phyloP scores from a whole-genome alignment of 1,284 basidiomycete species.

The Xerocomus nothofagi region DNA sequence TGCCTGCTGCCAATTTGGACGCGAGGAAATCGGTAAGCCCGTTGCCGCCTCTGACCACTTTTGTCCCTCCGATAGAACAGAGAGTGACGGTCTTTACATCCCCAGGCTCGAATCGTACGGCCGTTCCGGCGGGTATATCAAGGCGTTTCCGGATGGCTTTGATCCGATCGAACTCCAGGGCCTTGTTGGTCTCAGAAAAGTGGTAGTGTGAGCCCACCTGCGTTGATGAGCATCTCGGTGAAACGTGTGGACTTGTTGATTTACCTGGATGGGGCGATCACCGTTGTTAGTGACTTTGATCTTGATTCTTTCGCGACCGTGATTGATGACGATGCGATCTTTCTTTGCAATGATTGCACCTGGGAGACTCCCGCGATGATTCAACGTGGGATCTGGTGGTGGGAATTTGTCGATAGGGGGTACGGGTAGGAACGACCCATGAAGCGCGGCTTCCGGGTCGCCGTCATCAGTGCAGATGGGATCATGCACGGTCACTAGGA shows the following conservation, averaged over 20 bases:
- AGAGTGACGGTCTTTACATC: slow-evolving; percentile 85
- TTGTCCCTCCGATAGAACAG: slow-evolving; percentile 75
- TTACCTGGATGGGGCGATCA: slow-evolving; percentile 90
- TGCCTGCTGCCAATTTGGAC: slow-evolving; percentile 22
- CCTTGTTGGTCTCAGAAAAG: slow-evolving; percentile 88
- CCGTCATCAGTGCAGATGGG: slow-evolving; percentile 87
- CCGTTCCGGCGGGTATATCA: slow-evolving; percentile 92
- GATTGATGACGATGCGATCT: slow-evolving; percentile 75
- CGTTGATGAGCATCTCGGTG: slow-evolving; percentile 3
- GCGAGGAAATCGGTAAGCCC: slow-evolving; percentile 58
- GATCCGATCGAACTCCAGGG: slow-evolving; percentile 81
- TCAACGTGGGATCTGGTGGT: slow-evolving; percentile 45
- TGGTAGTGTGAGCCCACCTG: slow-evolving; percentile 93
- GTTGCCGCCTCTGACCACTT: slow-evolving; percentile 82
- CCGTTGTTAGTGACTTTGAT: slow-evolving; percentile 90
- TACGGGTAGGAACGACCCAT: slow-evolving; percentile 89
- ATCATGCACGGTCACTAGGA: slow-evolving; percentile 92
- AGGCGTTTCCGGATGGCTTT: slow-evolving; percentile 83
- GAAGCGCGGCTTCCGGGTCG: slow-evolving; percentile 79
- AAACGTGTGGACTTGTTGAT: slow-evolving; percentile 6
- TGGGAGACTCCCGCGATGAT: slow-evolving; percentile 58
- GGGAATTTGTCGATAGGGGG: slow-evolving; percentile 70
- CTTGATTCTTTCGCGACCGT: slow-evolving; percentile 65
- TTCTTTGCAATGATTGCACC: slow-evolving; percentile 75
- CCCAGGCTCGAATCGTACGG: slow-evolving; percentile 96